Evolutionary conservation across 768 basidiomycete genomes (phyloP).

Genomic region (Macrolepiota dolichaula): DNA sequence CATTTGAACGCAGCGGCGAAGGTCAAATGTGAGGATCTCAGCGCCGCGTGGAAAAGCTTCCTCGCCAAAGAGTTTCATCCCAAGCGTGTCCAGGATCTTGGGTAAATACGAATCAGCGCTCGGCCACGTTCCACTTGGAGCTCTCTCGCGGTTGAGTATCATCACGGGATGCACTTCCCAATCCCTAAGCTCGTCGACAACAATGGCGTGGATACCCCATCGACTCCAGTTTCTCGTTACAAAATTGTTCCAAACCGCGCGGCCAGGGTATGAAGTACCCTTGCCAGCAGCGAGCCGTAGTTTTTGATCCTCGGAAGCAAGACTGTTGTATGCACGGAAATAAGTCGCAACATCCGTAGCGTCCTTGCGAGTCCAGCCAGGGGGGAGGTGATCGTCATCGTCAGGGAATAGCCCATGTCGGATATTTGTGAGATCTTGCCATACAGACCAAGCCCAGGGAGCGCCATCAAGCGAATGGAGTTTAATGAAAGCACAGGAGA

Average conservation of each 20-base stretch:
- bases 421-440: conserved; percentile 21
- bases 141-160: not conserved
- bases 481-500: conserved; percentile 14
- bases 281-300: not conserved
- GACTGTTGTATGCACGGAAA: conserved; percentile 14
- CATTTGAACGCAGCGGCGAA: not conserved
- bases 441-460: conserved; percentile 16
- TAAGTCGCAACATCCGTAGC: conserved; percentile 13
- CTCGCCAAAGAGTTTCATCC: conserved; percentile 2
- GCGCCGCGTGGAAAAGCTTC: not conserved
- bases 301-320: not conserved
- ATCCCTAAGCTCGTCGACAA: conserved; percentile 11
- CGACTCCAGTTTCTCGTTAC: conserved; percentile 9
- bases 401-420: conserved; percentile 19
- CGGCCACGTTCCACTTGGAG: not conserved
- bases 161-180: conserved; percentile 13
- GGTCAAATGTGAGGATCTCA: not conserved
- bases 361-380: conserved; percentile 12
- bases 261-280: conserved; percentile 13
- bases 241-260: conserved; percentile 13
- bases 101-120: not conserved
- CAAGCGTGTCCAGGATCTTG: not conserved
- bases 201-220: conserved; percentile 16
- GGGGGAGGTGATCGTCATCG: conserved; percentile 16
- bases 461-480: conserved; percentile 11